These are phyloP conservation scores for Williopsis jadinii DNA, from an alignment of 1,139 yeast genomes.

Conservation along the genomic window DNA sequence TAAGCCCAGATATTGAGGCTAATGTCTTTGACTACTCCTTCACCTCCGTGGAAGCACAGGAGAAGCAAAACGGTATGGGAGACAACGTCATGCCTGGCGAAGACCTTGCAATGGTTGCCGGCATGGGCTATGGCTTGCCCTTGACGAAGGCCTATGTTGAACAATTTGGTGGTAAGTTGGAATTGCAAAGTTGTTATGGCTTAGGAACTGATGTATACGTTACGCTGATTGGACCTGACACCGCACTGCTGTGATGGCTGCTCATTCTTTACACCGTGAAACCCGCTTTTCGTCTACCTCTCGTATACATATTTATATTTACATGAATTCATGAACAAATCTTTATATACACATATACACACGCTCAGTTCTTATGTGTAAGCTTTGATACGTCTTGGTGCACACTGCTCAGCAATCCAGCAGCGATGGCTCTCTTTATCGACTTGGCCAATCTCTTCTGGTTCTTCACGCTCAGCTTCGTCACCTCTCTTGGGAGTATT, in stretches of 20 bases:
- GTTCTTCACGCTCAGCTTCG: conserved; percentile 54
- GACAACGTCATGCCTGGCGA: conserved; percentile 66
- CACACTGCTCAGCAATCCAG: conserved; percentile 58
- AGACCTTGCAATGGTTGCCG: conserved; percentile 75
- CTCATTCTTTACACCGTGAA: too few relatives aligned
- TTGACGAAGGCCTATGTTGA: conserved; percentile 69
- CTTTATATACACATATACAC: neutral
- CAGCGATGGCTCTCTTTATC: conserved; percentile 59
- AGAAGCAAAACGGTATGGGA: conserved; percentile 24
- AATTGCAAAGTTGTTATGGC: conserved; percentile 74
- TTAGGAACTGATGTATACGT: conserved; percentile 79
- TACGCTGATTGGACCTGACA: conserved; percentile 38
- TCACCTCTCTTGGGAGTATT: conserved; percentile 58
- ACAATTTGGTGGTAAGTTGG: conserved; percentile 68
- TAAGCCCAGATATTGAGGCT: conserved; percentile 54
- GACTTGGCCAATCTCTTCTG: conserved; percentile 63
- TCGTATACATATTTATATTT: conserved; percentile 5
- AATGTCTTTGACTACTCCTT: conserved; percentile 82
- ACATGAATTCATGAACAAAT: conserved; percentile 6
- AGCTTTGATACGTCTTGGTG: conserved; percentile 40
- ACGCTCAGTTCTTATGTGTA: neutral
- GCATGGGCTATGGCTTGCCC: conserved; percentile 95
- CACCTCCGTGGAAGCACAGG: conserved; percentile 47
- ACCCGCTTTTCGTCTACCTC: too few relatives aligned
- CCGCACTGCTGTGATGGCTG: conserved; percentile 7